Base-by-base conservation (phyloP, 176 grass and related monocot genomes). In the Juncus effusus region DNA sequence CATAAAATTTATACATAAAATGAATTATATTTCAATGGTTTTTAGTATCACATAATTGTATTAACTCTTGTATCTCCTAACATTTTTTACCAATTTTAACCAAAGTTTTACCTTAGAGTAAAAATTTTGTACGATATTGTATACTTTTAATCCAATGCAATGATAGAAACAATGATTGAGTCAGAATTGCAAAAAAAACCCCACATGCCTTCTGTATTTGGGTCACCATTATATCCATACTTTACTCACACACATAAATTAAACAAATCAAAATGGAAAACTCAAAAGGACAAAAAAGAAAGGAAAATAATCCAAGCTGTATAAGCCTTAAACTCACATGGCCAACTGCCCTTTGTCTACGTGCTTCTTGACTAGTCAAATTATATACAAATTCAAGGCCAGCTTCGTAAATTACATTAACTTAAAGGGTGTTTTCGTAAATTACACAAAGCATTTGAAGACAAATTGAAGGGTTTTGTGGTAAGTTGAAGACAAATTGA, bases 131-230 rank as follows among this genome's bases (percentile, higher is more conserved):
- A 28, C 19, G 1, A 28, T 28, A 28, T 28, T 28, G 1, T 28
- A 47, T 47, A 1, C 4, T 47, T 47, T 47, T 47, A 47, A 45
- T 9, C 44, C 13, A 72, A 19, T 40, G 36, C 54, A 72, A 71
- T 70, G 67, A 70, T 70, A 70, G 67, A 56, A 57, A 42, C 67
- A 70, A 72, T 72, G 69, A 72, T 72, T 72, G 69, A 72, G 14
- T 35, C 7, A n/a, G 38, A 59, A 72, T 15, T 4, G 13, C 16
- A 65, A 65, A 63, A 62, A 47, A 0, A 54, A 16, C 14, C 69
- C 69, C 69, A 71, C 69, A 72, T 44, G 66, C 53, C 51, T 41
- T 41, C 6, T 40, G 56, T 55, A 56, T 38, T 38, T 12, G 38
- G 6, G 50, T 69, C 51, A 69, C 66, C 53, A 56, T 56, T 40